These are phyloP conservation scores for Aeschynomene evenia DNA, from an alignment of 306 rosid species.

Conservation along the genomic window DNA sequence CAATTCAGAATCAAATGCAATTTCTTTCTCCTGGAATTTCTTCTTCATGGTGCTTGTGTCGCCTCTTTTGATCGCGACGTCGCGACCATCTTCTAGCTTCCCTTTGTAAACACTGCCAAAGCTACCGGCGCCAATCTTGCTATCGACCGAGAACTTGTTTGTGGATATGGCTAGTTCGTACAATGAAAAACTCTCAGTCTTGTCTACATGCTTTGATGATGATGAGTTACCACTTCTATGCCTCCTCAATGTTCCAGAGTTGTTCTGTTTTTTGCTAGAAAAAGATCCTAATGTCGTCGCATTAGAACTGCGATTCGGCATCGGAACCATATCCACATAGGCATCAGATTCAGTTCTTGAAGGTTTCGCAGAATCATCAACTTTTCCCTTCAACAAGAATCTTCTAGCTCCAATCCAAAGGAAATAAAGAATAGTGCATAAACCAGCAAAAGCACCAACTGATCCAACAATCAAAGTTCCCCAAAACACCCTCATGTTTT, in stretches of 20 bases:
- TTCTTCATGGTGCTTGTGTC: slow-evolving; percentile 33
- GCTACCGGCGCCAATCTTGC: slow-evolving; percentile 48
- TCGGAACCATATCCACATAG: slow-evolving; percentile 24
- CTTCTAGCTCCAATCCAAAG: slow-evolving; percentile 32
- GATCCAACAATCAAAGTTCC: slow-evolving; percentile 40
- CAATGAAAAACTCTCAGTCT: slow-evolving; percentile 34
- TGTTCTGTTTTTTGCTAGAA: slow-evolving; percentile 34
- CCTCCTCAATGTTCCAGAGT: slow-evolving; percentile 35
- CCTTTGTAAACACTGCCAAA: slow-evolving; percentile 52
- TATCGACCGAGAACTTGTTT: slow-evolving; percentile 28
- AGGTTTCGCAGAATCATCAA: slow-evolving; percentile 34
- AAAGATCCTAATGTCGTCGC: slow-evolving; percentile 31
- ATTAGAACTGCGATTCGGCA: slow-evolving; percentile 15
- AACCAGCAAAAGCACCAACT: slow-evolving; percentile 40
- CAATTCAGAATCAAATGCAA: slow-evolving; percentile 49
- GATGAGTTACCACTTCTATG: slow-evolving; percentile 37
- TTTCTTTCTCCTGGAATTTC: slow-evolving; percentile 51
- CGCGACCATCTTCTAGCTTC: slow-evolving; percentile 37
- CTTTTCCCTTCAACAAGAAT: not conserved
- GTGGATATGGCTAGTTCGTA: slow-evolving; percentile 37
- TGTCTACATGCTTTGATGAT: slow-evolving; percentile 40
- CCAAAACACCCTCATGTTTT: slow-evolving; percentile 1
- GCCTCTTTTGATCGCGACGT: slow-evolving; percentile 52
- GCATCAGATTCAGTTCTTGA: slow-evolving; percentile 31
- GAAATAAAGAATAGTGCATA: slow-evolving; percentile 36